Base-by-base conservation (phyloP, 768 basidiomycete genomes). In the Pleurotus tuoliensis region DNA sequence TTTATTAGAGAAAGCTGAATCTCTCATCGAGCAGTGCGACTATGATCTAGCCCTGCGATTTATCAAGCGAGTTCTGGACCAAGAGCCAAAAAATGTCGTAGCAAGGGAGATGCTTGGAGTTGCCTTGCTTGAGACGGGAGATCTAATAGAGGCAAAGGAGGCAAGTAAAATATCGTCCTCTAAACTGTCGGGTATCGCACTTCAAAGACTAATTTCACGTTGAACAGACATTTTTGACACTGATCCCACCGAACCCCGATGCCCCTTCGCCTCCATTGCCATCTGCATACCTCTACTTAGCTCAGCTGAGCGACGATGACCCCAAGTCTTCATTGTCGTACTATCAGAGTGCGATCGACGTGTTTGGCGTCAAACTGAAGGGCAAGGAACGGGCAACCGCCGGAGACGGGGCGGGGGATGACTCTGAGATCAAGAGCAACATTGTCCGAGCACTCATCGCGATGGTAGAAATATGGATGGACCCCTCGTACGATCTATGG, bases 391-490 rank as follows among this genome's bases (percentile, higher is more conserved):
- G 79, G 25, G 83, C 80, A 3, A 66, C 71, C 25, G 71, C 68
- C 3, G 70, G 72, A 13, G 71, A 62, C 15, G 43, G 62, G 5
- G 71, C 66, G 57, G 76, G 69, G 50, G 82, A 82, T 60, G 84
- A 88, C 56, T 67, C 75, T 2, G 87, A 90, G 61, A 67, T 85
- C 47, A 85, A 76, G 64, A 79, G 70, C 30, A 90, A 84, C 64
- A 84, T 88, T 56, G 86, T 94, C 9, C 78, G 88, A 40, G 92
- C 91, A 6, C 78, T 94, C 18, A 79, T 94, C 27, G 89, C 88
- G 6, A 94, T 94, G 80, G 88, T 95, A 22, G 94, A 96, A 67
- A 90, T 95, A 13, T 97, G 94, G 94, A 96, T 97, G 93, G 90
- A 94, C 64, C 89, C 89, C 27, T 79, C 81, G 1, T 87, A 88